A percentile compares a stretch with the other conserved stretches of the same genome.
These are phyloP conservation scores for Rubia yunnanensis DNA, from an alignment of 257 asterid genomes.

Conservation along the genomic window DNA sequence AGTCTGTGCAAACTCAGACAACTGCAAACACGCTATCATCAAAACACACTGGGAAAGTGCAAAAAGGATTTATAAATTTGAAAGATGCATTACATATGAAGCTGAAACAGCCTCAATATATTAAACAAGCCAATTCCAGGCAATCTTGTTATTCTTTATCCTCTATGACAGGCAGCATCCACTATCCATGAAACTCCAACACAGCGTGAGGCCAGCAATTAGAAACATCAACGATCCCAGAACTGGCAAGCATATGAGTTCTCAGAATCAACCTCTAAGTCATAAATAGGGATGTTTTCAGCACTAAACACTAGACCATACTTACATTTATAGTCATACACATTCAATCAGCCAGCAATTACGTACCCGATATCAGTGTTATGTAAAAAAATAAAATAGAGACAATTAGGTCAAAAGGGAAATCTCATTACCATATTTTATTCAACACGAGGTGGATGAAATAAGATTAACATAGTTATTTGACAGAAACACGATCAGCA, in stretches of 20 bases:
- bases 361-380: not conserved
- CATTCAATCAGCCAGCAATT: not conserved
- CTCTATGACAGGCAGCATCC: not conserved
- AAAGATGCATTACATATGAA: too few species aligned
- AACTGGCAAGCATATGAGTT: not conserved
- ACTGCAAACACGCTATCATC: not conserved
- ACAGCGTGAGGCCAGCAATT: not conserved
- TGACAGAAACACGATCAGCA: not conserved
- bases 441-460: too few species aligned
- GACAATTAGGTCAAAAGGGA: not conserved
- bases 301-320: not conserved
- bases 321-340: not conserved
- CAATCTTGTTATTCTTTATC: not conserved
- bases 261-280: not conserved
- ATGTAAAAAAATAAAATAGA: not conserved
- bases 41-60: not conserved
- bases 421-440: not conserved
- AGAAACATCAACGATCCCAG: too few species aligned
- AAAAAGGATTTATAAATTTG: too few species aligned
- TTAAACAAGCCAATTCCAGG: not conserved
- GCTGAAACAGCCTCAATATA: not conserved
- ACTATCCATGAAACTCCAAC: not conserved
- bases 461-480: not conserved
- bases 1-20: not conserved
- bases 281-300: not conserved